phyloP scores from a whole-genome alignment of 148 eudicot species.

The Fallopia convolvulus region DNA sequence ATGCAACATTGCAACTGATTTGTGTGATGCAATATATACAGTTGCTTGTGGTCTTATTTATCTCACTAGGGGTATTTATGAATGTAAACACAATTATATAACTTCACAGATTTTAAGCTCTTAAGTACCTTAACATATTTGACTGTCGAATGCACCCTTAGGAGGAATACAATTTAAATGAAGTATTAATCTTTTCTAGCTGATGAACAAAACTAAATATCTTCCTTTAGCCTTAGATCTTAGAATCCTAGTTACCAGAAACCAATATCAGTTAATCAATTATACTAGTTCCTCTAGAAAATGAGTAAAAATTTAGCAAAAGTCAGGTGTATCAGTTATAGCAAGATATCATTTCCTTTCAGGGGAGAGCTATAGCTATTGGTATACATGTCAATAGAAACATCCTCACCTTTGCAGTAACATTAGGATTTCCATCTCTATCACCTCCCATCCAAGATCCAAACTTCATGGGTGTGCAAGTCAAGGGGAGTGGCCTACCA shows the following conservation, averaged over 20 bases:
- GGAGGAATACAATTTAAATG: neutral
- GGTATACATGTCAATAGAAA: neutral
- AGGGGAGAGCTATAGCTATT: neutral
- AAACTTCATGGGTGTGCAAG: conserved; percentile 84
- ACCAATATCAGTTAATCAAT: neutral
- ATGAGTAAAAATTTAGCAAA: neutral
- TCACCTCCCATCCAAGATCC: conserved; percentile 99
- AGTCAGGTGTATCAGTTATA: neutral
- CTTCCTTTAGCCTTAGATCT: neutral
- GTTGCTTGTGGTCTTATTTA: no score
- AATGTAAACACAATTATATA: neutral
- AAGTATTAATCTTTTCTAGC: neutral
- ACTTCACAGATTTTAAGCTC: neutral
- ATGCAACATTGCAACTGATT: neutral
- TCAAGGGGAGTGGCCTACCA: conserved; percentile 82
- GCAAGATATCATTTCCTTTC: neutral
- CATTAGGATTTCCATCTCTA: conserved; percentile 97
- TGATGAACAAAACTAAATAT: neutral
- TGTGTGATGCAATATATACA: neutral
- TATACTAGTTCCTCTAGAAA: neutral
- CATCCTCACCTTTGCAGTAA: conserved; percentile 68
- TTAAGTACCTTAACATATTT: neutral
- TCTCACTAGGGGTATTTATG: neutral
- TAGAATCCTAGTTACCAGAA: neutral
- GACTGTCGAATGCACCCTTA: neutral